Percentiles rank a stretch among this genome's conserved stretches.
These are phyloP conservation scores for Sechiopsis laciniata DNA, from an alignment of 306 rosid species.

Conservation along the genomic window DNA sequence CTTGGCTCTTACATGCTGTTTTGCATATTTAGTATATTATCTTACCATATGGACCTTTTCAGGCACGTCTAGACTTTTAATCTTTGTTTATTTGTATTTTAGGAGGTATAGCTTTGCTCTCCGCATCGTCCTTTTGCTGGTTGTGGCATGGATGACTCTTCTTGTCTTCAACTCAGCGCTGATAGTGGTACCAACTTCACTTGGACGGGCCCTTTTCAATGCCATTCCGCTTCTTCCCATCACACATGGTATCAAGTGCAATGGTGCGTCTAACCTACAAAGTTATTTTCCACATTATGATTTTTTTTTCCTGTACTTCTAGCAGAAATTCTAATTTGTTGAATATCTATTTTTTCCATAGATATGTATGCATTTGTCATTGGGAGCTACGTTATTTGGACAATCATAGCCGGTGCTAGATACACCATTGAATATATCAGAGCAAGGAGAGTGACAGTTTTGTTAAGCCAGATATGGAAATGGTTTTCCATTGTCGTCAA, in stretches of 20 bases:
- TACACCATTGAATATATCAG: slow-evolving; percentile 72
- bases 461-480: slow-evolving; percentile 67
- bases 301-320: slow-evolving; percentile 1
- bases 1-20: background rate
- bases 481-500: slow-evolving; percentile 83
- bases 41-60: background rate
- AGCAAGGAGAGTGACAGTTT: slow-evolving; percentile 59
- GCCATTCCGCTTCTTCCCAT: slow-evolving; percentile 89
- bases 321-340: slow-evolving; percentile 18
- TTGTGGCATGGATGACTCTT: slow-evolving; percentile 95
- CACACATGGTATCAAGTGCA: slow-evolving; percentile 96
- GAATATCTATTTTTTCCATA: slow-evolving; percentile 29
- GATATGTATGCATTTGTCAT: slow-evolving; percentile 91
- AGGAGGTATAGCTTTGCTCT: slow-evolving; percentile 82
- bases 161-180: slow-evolving; percentile 86
- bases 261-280: slow-evolving; percentile 46
- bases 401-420: slow-evolving; percentile 87
- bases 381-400: slow-evolving; percentile 95
- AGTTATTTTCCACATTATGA: slow-evolving; percentile 9
- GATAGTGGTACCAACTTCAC: slow-evolving; percentile 83
- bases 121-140: slow-evolving; percentile 82
- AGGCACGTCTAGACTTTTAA: background rate
- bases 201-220: slow-evolving; percentile 80
- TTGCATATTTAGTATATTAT: background rate
- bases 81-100: background rate